Conservation (phyloP, 148 eudicot species). For the Cornus florida region DNA sequence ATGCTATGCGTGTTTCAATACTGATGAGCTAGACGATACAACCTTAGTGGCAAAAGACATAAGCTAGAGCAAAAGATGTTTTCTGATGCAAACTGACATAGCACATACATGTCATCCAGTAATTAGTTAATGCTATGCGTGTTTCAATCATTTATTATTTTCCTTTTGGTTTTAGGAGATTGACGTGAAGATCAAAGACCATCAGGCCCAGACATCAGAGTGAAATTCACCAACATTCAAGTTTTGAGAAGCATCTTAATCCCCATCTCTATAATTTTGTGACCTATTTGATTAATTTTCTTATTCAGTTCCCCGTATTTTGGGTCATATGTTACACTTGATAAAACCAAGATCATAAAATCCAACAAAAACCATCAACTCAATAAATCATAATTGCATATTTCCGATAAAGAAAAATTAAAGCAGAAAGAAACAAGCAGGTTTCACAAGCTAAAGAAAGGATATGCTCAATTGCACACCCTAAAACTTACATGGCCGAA, state of each 20-base stretch:
- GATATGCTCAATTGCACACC: neutral
- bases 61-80: neutral
- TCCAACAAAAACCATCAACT: neutral
- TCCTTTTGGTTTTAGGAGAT: neutral
- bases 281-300: neutral
- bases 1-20: too few species aligned
- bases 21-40: neutral
- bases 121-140: neutral
- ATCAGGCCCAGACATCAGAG: neutral
- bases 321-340: neutral
- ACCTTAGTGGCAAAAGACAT: neutral
- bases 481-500: conserved; percentile 87
- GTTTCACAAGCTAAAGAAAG: neutral
- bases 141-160: neutral
- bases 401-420: neutral
- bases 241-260: neutral
- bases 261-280: neutral
- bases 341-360: neutral
- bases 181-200: too few species aligned
- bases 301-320: neutral
- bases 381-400: neutral
- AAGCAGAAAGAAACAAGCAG: conserved; percentile 2
- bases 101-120: neutral
- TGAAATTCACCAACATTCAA: neutral
- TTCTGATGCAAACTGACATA: neutral